Percentiles rank a stretch among this genome's conserved stretches.
phyloP scores from a whole-genome alignment of 225 moss, liverwort and hornwort genomes.

The Takakia lepidozioides region DNA sequence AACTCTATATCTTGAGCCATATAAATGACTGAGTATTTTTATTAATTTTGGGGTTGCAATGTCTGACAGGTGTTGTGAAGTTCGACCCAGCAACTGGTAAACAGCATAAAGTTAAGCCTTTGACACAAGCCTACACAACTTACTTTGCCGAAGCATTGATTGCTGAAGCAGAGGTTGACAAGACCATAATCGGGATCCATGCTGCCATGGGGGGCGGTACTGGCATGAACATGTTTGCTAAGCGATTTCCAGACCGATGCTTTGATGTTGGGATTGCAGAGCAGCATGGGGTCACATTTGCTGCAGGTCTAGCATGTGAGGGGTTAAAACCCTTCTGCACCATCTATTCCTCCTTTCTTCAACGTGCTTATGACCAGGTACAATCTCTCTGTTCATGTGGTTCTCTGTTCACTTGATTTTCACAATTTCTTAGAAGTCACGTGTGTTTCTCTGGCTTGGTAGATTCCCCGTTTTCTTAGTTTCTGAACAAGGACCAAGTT shows the following conservation, averaged over 20 bases:
- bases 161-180: conserved; percentile 36
- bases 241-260: conserved; percentile 33
- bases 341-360: conserved; percentile 38
- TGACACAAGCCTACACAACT: conserved; percentile 24
- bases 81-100: conserved; percentile 35
- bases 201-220: conserved; percentile 45
- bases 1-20: too few species aligned
- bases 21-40: too few species aligned
- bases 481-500: too few species aligned
- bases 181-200: conserved; percentile 26
- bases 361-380: conserved; percentile 38
- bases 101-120: conserved; percentile 20
- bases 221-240: conserved; percentile 28
- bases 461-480: too few species aligned
- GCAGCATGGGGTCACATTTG: conserved; percentile 40
- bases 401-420: not conserved
- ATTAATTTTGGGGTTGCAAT: too few species aligned
- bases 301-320: conserved; percentile 34
- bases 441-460: too few species aligned
- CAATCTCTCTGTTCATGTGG: not conserved
- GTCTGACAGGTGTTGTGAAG: conserved; percentile 26
- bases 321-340: conserved; percentile 38
- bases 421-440: too few species aligned
- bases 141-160: conserved; percentile 37
- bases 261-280: conserved; percentile 43